Evolutionary conservation across 2,329 filamentous ascomycete genomes (phyloP), one percentile per base, ranked within the genome.

Genomic region (Raffaelea albimanens): DNA sequence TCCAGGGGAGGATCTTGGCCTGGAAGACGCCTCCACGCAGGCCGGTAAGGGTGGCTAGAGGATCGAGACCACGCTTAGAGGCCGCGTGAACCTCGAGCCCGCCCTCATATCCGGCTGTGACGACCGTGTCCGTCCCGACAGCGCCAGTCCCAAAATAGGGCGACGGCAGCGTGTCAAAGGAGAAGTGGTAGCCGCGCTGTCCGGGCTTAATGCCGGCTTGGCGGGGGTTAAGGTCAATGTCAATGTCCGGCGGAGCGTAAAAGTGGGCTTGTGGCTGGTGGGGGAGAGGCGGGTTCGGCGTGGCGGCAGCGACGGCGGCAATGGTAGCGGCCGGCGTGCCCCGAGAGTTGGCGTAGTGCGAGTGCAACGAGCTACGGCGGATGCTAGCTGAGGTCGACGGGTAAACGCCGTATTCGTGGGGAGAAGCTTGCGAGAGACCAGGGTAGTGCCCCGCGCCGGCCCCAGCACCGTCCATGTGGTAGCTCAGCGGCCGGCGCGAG

Each of bases 1-100:
- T 77, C 76, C 83, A 87, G 1, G 86, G 82, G 43, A 96, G 65
- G 21, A 96, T 80, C 64, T 91, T 95, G 47, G 90, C 90, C 54
- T 85, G 77, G 53, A 88, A 71, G 1, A 96, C 86, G 20, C 82
- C 82, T 38, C 91, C 91, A 56, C 82, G 79, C 23, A 96, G 70
- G 4, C 87, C 87, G 58, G 84, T 83, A 43, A 96, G 67, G 48
- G 79, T 79, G 19, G 82, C 82, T 25, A 88, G 67, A 20, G 78
- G 73, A 47, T 87, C 83, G 46, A 87, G 63, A 43, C 84, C 85
- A 52, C 82, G 80, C 58, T 83, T 86, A 40, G 81, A 79, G 25
- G 94, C 75, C 19, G 79, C 73, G 54, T 87, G 83, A 16, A 95
- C 75, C 53, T 91, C 84, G 44, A 96, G 61, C 1, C 83, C 83